These are phyloP conservation scores for Nicotiana undulata DNA, from an alignment of 257 asterid species.

Conservation along the genomic window DNA sequence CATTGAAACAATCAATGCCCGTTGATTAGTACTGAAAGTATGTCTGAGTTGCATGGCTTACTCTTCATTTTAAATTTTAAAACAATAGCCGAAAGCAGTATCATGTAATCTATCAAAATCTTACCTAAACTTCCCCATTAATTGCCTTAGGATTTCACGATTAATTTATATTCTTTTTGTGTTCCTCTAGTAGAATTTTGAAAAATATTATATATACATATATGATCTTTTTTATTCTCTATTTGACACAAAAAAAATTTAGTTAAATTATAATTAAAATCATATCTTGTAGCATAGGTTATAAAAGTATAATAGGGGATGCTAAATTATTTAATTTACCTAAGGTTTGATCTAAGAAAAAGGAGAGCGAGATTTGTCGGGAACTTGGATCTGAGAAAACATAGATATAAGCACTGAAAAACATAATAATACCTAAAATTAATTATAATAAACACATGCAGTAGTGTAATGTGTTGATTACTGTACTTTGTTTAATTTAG, in stretches of 20 bases:
- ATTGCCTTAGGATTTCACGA: not conserved
- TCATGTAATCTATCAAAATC: not conserved
- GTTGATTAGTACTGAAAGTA: not conserved
- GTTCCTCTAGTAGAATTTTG: not conserved
- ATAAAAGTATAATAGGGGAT: not conserved
- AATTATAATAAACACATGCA: not conserved
- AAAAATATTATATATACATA: too few species aligned
- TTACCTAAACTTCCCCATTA: not conserved
- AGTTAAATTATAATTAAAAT: not conserved
- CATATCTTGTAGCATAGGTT: not conserved
- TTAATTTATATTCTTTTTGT: not conserved
- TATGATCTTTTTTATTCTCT: not conserved
- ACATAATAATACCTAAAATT: not conserved
- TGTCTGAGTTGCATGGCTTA: not conserved
- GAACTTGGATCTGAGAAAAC: conserved; percentile 30
- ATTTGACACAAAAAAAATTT: not conserved
- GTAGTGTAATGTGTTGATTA: conserved; percentile 7
- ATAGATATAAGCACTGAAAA: not conserved
- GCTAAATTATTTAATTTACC: not conserved
- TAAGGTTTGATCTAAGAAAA: not conserved
- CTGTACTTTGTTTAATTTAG: not conserved
- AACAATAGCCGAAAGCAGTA: not conserved
- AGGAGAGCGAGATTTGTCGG: conserved; percentile 21
- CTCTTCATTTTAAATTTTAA: not conserved
- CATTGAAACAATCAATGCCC: not conserved